Evolutionary conservation across 306 rosid species (phyloP).

Genomic region (Clitoria ternatea): DNA sequence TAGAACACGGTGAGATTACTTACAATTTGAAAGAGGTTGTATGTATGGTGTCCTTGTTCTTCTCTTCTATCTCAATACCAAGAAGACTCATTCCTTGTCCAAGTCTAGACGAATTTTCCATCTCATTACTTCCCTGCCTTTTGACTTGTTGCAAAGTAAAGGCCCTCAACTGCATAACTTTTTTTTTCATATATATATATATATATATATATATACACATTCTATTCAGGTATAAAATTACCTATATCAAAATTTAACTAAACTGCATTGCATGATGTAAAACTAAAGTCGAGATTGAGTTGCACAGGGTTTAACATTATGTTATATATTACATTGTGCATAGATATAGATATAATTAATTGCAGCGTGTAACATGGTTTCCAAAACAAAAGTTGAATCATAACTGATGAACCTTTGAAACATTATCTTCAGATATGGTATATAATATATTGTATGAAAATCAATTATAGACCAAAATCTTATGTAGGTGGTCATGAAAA

Average conservation of each 20-base stretch:
- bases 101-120: not conserved
- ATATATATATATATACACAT: no score
- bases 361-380: not conserved
- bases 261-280: no score
- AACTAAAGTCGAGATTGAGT: no score
- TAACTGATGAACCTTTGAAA: not conserved
- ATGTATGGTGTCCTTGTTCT: not conserved
- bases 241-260: no score
- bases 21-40: not conserved
- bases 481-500: no score
- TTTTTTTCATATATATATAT: no score
- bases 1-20: not conserved
- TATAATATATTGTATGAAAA: not conserved
- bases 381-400: not conserved
- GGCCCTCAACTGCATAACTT: not conserved
- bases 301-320: not conserved
- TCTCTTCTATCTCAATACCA: not conserved
- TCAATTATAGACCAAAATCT: no score
- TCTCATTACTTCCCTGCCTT: not conserved
- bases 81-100: not conserved
- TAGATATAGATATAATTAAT: not conserved
- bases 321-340: not conserved
- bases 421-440: not conserved
- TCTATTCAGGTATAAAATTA: no score
- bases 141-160: not conserved